Conservation (phyloP, 306 rosid genomes). For the Gleditsia sinensis region DNA sequence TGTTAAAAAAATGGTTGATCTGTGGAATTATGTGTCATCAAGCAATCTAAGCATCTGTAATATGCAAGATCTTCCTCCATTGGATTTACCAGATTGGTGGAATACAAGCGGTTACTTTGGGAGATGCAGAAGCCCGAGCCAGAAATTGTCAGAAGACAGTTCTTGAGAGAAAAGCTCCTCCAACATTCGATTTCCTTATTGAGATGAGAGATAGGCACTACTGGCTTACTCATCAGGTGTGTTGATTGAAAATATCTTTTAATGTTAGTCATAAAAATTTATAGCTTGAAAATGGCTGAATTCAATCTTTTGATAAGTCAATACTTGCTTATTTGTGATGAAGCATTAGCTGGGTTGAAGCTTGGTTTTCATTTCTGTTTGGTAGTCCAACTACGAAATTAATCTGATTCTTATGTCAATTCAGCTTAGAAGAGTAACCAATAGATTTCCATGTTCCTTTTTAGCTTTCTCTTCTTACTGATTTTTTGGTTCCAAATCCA, state of each 20-base stretch:
- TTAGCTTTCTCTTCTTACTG: neutral
- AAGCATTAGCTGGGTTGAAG: neutral
- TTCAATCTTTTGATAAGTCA: neutral
- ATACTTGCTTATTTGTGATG: conserved; percentile 10
- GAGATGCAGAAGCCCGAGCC: conserved; percentile 65
- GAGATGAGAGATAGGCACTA: conserved; percentile 78
- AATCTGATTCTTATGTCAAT: neutral
- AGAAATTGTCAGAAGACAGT: conserved; percentile 65
- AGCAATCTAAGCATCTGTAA: conserved; percentile 15
- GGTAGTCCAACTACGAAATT: conserved; percentile 20
- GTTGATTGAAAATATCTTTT: conserved; percentile 33
- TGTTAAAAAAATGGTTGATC: conserved; percentile 18
- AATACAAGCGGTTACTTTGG: conserved; percentile 59
- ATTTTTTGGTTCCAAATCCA: neutral
- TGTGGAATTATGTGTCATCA: conserved; percentile 6
- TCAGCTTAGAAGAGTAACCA: neutral
- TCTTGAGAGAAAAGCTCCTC: conserved; percentile 76
- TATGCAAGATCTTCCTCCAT: conserved; percentile 27
- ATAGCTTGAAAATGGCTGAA: neutral
- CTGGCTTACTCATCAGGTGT: conserved; percentile 76
- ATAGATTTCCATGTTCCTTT: neutral
- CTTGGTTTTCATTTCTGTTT: neutral
- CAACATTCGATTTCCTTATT: conserved; percentile 69
- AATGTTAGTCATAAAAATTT: conserved; percentile 1
- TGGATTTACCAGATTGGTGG: conserved; percentile 62